These are phyloP conservation scores for Solanum paucissectum DNA, from an alignment of 257 asterid species.

Conservation along the genomic window DNA sequence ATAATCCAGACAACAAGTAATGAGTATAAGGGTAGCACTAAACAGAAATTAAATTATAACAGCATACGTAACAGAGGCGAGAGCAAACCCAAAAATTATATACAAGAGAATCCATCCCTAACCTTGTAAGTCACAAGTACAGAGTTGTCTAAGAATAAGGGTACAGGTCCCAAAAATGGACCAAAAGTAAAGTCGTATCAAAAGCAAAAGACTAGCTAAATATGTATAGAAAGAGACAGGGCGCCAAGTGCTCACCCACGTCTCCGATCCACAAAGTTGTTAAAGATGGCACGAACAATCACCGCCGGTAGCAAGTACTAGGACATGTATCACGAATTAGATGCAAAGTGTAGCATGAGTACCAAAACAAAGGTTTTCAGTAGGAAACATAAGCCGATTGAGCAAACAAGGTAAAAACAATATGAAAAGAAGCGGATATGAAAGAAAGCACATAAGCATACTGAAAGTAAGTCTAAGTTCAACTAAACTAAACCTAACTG, in stretches of 20 bases:
- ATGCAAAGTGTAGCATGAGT: not conserved
- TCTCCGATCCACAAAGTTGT: not conserved
- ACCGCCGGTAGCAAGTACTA: not conserved
- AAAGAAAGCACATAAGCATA: not conserved
- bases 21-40: too few relatives aligned
- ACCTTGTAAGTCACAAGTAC: too few relatives aligned
- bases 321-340: not conserved
- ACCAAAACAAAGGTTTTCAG: not conserved
- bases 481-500: not conserved
- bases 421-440: not conserved
- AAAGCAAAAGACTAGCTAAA: not conserved
- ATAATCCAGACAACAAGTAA: too few relatives aligned
- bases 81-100: too few relatives aligned
- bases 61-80: too few relatives aligned
- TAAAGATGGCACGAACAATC: not conserved
- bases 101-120: too few relatives aligned
- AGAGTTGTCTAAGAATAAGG: too few relatives aligned
- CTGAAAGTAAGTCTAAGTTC: not conserved
- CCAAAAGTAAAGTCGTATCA: not conserved
- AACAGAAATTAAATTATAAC: too few relatives aligned
- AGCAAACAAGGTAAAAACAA: not conserved
- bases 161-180: not conserved
- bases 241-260: not conserved
- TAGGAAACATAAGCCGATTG: too few relatives aligned
- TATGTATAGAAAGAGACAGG: too few relatives aligned